phyloP scores from a whole-genome alignment of 2,329 filamentous ascomycete genomes.

The Colletotrichum endophyticum region DNA sequence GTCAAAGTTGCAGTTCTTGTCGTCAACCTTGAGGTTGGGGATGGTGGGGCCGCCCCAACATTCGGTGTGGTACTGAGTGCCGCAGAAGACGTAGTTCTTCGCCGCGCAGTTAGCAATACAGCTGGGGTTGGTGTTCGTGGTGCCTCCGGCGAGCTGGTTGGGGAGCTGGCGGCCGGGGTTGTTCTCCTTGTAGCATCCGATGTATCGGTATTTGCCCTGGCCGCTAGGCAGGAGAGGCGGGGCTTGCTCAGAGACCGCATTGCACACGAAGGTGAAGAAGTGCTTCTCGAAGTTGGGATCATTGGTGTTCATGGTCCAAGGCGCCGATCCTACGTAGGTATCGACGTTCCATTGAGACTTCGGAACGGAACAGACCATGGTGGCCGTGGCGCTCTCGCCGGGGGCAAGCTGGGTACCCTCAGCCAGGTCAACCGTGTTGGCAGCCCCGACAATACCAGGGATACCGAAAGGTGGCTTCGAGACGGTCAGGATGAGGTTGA shows the following conservation, averaged over 20 bases:
- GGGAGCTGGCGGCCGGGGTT: conserved; percentile 58
- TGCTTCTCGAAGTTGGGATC: conserved; percentile 58
- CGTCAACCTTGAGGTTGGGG: conserved; percentile 46
- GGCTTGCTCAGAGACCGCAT: conserved; percentile 56
- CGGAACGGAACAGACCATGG: conserved; percentile 59
- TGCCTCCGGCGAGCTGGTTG: neutral
- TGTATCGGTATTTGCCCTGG: conserved; percentile 54
- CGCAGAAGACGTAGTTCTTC: conserved; percentile 44
- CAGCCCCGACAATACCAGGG: conserved; percentile 55
- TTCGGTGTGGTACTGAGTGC: conserved; percentile 54
- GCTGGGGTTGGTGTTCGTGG: no score
- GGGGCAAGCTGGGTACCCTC: conserved; percentile 58
- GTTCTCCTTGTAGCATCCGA: conserved; percentile 61
- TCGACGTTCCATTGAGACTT: conserved; percentile 62
- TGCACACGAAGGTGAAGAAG: conserved; percentile 55
- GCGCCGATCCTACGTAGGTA: conserved; percentile 50
- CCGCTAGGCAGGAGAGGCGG: conserved; percentile 50
- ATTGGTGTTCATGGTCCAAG: conserved; percentile 64
- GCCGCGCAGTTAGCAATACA: conserved; percentile 40
- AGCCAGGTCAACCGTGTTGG: conserved; percentile 61
- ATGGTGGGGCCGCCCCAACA: conserved; percentile 60
- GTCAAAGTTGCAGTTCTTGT: conserved; percentile 54
- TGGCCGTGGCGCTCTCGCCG: conserved; percentile 55
- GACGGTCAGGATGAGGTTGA: conserved; percentile 58
- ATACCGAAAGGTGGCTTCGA: conserved; percentile 66